A percentile compares a stretch with the other conserved stretches of the same genome.
Conservation (phyloP, 768 basidiomycete genomes). For the Phanerochaete sordida region DNA sequence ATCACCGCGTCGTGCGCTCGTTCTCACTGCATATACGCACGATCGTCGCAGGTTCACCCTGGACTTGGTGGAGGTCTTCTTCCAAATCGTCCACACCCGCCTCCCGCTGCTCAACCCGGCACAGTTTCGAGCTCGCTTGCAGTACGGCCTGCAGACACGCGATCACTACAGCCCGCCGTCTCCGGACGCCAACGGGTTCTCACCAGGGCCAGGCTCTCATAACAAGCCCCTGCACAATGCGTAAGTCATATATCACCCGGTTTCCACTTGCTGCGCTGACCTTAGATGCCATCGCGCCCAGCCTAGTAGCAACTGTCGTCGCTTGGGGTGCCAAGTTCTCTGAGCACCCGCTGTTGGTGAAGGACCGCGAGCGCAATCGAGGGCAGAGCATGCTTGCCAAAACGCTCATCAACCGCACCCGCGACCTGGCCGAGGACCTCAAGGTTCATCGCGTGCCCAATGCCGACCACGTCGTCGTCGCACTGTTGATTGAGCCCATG, state of each 20-base stretch:
- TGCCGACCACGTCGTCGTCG: constrained; percentile 78
- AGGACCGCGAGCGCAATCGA: constrained; percentile 67
- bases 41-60: constrained; percentile 67
- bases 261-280: constrained; percentile 27
- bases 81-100: constrained; percentile 88
- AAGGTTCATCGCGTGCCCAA: constrained; percentile 82
- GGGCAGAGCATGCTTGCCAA: constrained; percentile 73
- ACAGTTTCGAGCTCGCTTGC: constrained; percentile 73
- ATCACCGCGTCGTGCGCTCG: not conserved
- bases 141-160: constrained; percentile 27
- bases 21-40: not conserved
- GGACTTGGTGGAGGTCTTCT: constrained; percentile 93
- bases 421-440: constrained; percentile 82
- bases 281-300: not conserved
- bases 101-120: constrained; percentile 83
- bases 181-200: constrained; percentile 14
- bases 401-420: constrained; percentile 72
- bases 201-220: not conserved
- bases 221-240: constrained; percentile 24
- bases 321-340: constrained; percentile 95
- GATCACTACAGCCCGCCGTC: constrained; percentile 18
- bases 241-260: constrained; percentile 13
- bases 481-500: constrained; percentile 76
- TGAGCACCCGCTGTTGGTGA: constrained; percentile 79
- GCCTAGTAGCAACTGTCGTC: constrained; percentile 77